Base-by-base conservation (phyloP, 2,329 filamentous ascomycete species). In the Fusarium continuum region DNA sequence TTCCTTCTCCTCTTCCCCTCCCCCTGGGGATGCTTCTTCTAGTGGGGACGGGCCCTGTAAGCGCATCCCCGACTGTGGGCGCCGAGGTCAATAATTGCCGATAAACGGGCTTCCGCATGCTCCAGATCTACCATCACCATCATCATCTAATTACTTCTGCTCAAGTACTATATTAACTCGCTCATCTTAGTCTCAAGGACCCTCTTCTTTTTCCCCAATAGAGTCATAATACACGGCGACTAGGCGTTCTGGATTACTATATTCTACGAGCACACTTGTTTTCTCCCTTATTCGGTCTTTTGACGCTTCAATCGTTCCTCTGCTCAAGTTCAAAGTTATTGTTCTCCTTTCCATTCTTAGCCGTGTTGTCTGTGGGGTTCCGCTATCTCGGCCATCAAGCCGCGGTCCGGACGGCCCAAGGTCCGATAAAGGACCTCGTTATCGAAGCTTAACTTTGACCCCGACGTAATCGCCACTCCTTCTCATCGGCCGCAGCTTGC, bases 361-460 rank as follows among this genome's bases (percentile, higher is more conserved):
- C 39, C 50, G 25, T 60, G 39, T 36, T n/a, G 26, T 57, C 51
- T 62, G 64, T 68, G 68, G 68, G 68, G 68, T 60, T 43, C 55
- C 55, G 39, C 65, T 57, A 60, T 66, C 66, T 70, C 66, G 66
- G 66, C 53, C 68, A 70, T 41, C 64, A 70, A 70, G 64, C 68
- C 68, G 68, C 64, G 68, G 64, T 65, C 64, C 68, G 57, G 64
- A 68, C 68, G 68, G 68, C 54, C 47, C 61, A 64, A 55, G 51
- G 61, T 57, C 68, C 68, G 68, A 71, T 70, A 68, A 63, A 68
- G 64, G 56, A 64, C 50, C 67, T 44, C 48, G 38, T 47, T 38
- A 56, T 61, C 40, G 36, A 62, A 63, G 55, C 56, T 67, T 44
- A 40, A 59, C 63, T 23, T 53, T 38, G 25, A 49, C 28, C 53